Conservation (phyloP, 805 yeast genomes). For the Yarrowia deformans region DNA sequence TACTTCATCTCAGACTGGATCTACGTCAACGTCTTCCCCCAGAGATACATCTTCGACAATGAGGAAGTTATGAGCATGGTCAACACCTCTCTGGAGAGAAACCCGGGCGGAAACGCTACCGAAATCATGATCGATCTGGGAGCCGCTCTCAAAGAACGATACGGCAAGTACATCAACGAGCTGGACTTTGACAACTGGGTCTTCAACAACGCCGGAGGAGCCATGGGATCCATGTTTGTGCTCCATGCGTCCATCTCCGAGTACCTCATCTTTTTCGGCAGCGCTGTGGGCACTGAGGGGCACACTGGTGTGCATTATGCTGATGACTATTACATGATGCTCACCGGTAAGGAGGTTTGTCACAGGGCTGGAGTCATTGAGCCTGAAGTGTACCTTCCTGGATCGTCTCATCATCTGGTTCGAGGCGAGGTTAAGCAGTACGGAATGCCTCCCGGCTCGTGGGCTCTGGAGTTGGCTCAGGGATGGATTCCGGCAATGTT, state of each 20-base stretch:
- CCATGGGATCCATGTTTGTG: conserved; percentile 93
- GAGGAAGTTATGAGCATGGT: conserved; percentile 64
- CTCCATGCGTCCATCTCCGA: conserved; percentile 94
- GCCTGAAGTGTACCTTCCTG: conserved; percentile 82
- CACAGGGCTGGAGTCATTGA: conserved; percentile 66
- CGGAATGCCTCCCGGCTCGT: conserved; percentile 79
- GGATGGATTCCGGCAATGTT: conserved; percentile 99
- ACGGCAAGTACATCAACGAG: conserved; percentile 78
- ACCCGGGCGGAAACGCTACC: conserved; percentile 57
- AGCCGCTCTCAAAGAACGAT: conserved; percentile 62
- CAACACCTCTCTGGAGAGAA: conserved; percentile 56
- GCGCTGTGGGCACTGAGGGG: conserved; percentile 96
- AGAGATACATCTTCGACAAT: conserved; percentile 73
- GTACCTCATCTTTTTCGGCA: conserved; percentile 90
- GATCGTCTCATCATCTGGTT: conserved; percentile 79
- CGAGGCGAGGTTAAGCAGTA: conserved; percentile 85
- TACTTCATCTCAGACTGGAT: conserved; percentile 44
- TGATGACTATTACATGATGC: conserved; percentile 94
- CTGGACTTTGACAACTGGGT: conserved; percentile 86
- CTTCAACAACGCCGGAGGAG: conserved; percentile 97
- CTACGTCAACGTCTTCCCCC: conserved; percentile 60
- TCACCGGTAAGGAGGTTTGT: conserved; percentile 79
- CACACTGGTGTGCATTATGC: conserved; percentile 96
- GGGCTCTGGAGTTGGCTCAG: conserved; percentile 94
- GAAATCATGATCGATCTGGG: conserved; percentile 69